Evolutionary conservation across 768 basidiomycete species (phyloP).

Genomic region (Boletus rufocinnamomeus): DNA sequence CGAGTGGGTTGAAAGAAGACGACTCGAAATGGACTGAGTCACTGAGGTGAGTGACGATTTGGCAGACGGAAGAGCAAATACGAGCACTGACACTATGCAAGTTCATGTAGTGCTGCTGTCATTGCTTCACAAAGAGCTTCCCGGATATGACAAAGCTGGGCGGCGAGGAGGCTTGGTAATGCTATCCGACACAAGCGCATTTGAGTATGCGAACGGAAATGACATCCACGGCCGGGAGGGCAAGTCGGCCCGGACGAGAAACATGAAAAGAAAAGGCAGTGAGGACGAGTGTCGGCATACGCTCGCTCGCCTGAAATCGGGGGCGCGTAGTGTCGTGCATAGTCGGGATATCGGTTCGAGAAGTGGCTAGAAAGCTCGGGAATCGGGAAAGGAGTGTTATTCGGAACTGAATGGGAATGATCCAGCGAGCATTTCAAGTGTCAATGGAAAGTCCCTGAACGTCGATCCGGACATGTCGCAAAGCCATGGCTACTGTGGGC

Average conservation of each 20-base stretch:
- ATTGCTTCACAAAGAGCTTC: constrained; percentile 1
- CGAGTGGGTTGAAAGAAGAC: constrained; percentile 4
- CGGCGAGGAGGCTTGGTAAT: constrained; percentile 1
- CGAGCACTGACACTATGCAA: background rate
- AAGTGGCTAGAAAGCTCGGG: constrained; percentile 1
- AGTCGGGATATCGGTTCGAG: constrained; percentile 5
- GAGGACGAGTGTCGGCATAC: background rate
- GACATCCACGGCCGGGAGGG: constrained; percentile 9
- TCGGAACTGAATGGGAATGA: background rate
- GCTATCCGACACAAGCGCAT: constrained; percentile 13
- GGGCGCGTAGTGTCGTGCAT: background rate
- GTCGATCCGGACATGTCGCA: constrained; percentile 33
- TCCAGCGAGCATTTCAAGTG: background rate
- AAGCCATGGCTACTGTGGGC: background rate
- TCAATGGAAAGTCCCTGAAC: background rate
- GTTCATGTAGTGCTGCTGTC: constrained; percentile 15
- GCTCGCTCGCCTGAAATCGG: constrained; percentile 7
- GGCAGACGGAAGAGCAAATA: constrained; percentile 13
- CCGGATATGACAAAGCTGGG: background rate
- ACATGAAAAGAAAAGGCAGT: constrained; percentile 1
- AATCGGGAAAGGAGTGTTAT: constrained; percentile 2
- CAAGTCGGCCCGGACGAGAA: constrained; percentile 1
- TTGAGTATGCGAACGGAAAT: constrained; percentile 18
- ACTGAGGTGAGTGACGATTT: background rate
- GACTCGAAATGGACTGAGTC: constrained; percentile 6